Evolutionary conservation across 2,329 filamentous ascomycete genomes (phyloP).

Genomic region (Neofusicoccum cordaticola): DNA sequence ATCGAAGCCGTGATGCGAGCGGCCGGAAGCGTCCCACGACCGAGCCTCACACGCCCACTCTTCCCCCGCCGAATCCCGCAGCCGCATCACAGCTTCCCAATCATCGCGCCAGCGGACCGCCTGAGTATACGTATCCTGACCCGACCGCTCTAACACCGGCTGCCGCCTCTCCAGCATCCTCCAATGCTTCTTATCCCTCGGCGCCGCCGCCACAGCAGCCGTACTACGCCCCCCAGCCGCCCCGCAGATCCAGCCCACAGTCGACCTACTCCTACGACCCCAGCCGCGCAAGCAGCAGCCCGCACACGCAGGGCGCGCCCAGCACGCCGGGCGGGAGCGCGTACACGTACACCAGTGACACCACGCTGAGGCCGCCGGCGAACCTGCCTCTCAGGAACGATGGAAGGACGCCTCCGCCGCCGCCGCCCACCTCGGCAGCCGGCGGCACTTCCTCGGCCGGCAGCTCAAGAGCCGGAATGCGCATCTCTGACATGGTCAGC

Average conservation of each 20-base stretch:
- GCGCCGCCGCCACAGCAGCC: conserved; percentile 34
- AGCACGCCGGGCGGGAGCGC: conserved; percentile 34
- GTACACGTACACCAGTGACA: conserved; percentile 26
- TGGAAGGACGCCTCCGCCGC: conserved; percentile 33
- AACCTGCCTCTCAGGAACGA: conserved; percentile 32
- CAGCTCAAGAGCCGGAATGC: conserved; percentile 32
- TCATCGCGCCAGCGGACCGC: conserved; percentile 26
- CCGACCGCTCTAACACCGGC: conserved; percentile 43
- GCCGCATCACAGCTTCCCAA: conserved; percentile 40
- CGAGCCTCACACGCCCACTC: conserved; percentile 51
- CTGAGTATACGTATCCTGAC: conserved; percentile 44
- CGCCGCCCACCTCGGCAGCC: conserved; percentile 27
- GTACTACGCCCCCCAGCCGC: conserved; percentile 40
- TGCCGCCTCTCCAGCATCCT: conserved; percentile 45
- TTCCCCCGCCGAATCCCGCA: conserved; percentile 48
- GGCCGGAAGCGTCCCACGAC: conserved; percentile 47
- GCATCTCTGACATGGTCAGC: conserved; percentile 42
- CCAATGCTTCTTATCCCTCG: conserved; percentile 39
- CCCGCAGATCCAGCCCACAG: conserved; percentile 42
- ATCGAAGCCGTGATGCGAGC: conserved; percentile 36
- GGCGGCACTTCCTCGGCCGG: conserved; percentile 26
- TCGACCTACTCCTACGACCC: conserved; percentile 42
- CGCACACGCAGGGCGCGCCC: conserved; percentile 38
- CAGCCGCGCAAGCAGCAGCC: conserved; percentile 41
- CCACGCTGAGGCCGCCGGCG: conserved; percentile 31